Conservation (phyloP, 2,329 filamentous ascomycete species). For the Orbilia quercus region DNA sequence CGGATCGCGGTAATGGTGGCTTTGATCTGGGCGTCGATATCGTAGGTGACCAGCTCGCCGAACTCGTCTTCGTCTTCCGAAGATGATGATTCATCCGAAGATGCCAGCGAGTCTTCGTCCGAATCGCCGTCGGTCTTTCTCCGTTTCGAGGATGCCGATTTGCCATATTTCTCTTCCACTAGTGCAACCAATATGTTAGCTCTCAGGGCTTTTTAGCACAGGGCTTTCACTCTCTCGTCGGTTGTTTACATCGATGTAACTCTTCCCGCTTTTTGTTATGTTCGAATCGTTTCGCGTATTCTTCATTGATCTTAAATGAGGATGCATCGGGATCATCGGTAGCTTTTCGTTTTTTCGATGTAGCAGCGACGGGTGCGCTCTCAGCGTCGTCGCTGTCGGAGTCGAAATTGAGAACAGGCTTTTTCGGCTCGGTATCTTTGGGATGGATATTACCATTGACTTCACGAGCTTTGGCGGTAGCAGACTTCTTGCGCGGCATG, state of each 20-base stretch:
- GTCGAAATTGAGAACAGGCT: conserved; percentile 41
- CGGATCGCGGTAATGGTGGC: conserved; percentile 88
- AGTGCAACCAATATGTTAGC: conserved; percentile 33
- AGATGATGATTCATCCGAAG: conserved; percentile 74
- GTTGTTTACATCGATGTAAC: conserved; percentile 69
- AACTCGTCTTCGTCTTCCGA: conserved; percentile 91
- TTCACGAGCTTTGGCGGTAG: conserved; percentile 50
- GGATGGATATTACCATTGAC: conserved; percentile 32
- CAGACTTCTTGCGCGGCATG: conserved; percentile 54
- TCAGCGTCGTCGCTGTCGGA: conserved; percentile 49
- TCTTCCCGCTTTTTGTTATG: conserved; percentile 98
- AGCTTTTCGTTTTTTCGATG: conserved; percentile 49
- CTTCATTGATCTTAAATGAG: conserved; percentile 84
- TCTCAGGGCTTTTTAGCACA: conserved; percentile 22
- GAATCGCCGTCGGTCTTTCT: conserved; percentile 39
- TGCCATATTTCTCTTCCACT: conserved; percentile 91
- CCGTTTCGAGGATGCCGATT: conserved; percentile 60
- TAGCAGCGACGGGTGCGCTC: background rate
- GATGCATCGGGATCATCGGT: conserved; percentile 59
- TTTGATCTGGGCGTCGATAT: conserved; percentile 85
- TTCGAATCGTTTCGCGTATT: conserved; percentile 89
- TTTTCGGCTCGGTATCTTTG: conserved; percentile 39
- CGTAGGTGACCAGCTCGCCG: conserved; percentile 84
- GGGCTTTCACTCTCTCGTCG: conserved; percentile 60
- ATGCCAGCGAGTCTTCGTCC: conserved; percentile 64